Conservation (phyloP, 305 asterid species). For the Rubia peregrina region DNA sequence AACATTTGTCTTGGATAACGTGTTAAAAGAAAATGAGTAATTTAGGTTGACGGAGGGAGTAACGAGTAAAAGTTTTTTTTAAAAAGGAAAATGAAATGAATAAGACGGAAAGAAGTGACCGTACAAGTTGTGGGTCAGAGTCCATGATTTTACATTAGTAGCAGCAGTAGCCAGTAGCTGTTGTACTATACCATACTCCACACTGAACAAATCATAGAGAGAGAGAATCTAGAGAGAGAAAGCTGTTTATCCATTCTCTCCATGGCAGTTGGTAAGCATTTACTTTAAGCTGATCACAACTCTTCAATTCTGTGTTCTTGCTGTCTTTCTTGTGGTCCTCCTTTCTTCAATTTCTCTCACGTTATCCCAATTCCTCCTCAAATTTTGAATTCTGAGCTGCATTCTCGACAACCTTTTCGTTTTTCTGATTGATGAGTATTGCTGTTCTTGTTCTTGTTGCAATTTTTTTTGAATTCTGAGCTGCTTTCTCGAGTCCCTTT, state of each 20-base stretch:
- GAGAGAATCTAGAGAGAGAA: constrained; percentile 8
- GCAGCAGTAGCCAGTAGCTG: background rate
- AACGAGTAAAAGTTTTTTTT: background rate
- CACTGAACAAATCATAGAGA: background rate
- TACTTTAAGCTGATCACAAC: constrained; percentile 28
- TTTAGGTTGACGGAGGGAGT: too few species aligned
- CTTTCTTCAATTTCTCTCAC: background rate
- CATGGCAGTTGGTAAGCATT: constrained; percentile 61
- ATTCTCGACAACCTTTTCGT: background rate
- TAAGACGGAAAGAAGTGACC: background rate
- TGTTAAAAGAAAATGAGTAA: too few species aligned
- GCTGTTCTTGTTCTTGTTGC: too few species aligned
- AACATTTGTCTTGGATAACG: too few species aligned
- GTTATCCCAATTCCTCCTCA: background rate
- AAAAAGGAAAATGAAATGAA: background rate
- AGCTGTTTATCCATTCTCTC: constrained; percentile 25
- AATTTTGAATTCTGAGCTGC: constrained; percentile 5
- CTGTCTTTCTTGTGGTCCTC: background rate
- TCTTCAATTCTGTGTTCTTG: constrained; percentile 6
- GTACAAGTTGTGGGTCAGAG: constrained; percentile 5
- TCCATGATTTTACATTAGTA: background rate
- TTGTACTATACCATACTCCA: constrained; percentile 1
- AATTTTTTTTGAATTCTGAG: background rate
- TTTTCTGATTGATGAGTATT: background rate
- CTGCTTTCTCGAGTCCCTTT: constrained; percentile 5